These are phyloP conservation scores for Acer yangbiense DNA, from an alignment of 345 rosid species.

Conservation along the genomic window DNA sequence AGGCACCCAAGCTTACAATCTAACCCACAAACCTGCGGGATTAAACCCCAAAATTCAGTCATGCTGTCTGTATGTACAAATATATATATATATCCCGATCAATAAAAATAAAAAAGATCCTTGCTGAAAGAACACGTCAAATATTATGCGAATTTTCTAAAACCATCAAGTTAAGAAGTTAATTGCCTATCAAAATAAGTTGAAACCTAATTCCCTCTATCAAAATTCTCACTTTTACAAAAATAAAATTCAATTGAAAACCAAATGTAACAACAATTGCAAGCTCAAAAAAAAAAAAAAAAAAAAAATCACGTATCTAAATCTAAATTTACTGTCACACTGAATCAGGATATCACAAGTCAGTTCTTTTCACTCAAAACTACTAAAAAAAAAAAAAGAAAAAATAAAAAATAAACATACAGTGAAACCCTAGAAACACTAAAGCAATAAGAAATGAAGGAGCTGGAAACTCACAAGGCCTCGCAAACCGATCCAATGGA, in stretches of 20 bases:
- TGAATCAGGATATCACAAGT: neutral
- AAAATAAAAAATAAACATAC: neutral
- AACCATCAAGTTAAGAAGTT: too few relatives aligned
- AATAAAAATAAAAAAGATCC: neutral
- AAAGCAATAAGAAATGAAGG: neutral
- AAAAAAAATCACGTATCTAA: neutral
- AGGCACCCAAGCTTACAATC: neutral
- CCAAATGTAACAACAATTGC: neutral
- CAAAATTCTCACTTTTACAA: neutral
- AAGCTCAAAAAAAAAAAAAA: neutral
- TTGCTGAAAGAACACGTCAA: too few relatives aligned
- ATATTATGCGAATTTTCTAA: neutral
- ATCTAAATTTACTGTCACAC: neutral
- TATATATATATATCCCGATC: neutral
- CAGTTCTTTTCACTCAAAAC: neutral
- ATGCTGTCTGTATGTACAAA: neutral
- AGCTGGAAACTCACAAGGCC: conserved; percentile 73
- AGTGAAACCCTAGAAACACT: conserved; percentile 37
- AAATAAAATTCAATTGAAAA: neutral
- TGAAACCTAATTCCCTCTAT: neutral
- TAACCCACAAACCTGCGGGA: neutral
- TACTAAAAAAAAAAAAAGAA: neutral
- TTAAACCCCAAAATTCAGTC: neutral
- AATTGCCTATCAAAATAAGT: too few relatives aligned
- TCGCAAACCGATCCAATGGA: conserved; percentile 90